Evolutionary conservation across 2,329 filamentous ascomycete genomes (phyloP), one percentile per base, ranked within the genome.

Genomic region (Fusarium sacchari): DNA sequence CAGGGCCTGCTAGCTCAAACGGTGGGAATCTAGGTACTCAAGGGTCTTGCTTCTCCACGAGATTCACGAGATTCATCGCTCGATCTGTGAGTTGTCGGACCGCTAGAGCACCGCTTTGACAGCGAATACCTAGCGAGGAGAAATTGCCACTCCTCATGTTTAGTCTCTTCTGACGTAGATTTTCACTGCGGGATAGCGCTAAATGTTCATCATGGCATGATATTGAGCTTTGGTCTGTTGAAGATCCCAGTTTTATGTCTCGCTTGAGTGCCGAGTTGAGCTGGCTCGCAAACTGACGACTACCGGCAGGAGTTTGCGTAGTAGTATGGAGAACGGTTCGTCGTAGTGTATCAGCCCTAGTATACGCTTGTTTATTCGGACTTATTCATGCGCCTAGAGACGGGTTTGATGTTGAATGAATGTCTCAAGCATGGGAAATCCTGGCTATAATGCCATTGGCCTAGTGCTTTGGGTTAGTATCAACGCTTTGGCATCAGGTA

Each of bases 51-150:
- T 56, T 64, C 70, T 69, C 63, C 70, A 50, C 61, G 49, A 73
- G 70, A 77, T 77, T 70, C 61, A 53, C 49, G 42, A 53, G 62
- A 68, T 74, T 69, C 64, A 70, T 65, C 58, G 66, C 69, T 64
- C 71, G 74, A 76, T 77, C 74, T 68, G 49, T 44, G 56, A 42
- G 63, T 73, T 69, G 67, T 65, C 61, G 58, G 62, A 50, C 72
- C 76, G 64, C 64, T 56, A 57, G 60, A 49, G 40, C 52, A 42
- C 44, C 68, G 61, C 64, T 75, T 50, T 64, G 75, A 67, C 67
- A 66, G 60, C 67, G 37, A 44, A 55, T n/a, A 50, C 63, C 61
- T 72, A 18, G 66, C 69, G 30, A 69, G 53, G 61, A 47, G 53
- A 72, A 69, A 50, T 53, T 77, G 53, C 59, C 22, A 34, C 60